Percentiles rank a stretch among this genome's conserved stretches.
phyloP scores from a whole-genome alignment of 2,329 filamentous ascomycete genomes.

The Rutstroemia sp. region DNA sequence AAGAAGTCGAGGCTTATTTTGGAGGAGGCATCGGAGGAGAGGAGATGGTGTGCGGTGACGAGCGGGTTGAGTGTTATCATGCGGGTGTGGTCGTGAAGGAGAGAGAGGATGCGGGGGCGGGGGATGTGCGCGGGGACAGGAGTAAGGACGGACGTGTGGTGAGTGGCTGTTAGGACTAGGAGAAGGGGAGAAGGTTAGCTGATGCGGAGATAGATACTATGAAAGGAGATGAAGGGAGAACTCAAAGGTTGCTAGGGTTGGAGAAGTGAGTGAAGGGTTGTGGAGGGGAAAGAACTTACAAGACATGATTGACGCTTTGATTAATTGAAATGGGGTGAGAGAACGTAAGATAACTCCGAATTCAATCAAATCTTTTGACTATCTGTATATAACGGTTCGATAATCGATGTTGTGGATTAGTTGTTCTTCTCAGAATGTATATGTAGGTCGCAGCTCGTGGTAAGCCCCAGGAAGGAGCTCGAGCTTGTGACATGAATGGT shows the following conservation, averaged over 20 bases:
- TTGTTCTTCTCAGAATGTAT: not conserved
- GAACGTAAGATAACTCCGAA: not conserved
- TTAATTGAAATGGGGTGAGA: not conserved
- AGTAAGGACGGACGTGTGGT: constrained; percentile 46
- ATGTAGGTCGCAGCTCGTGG: not conserved
- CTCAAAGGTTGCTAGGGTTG: too few relatives aligned
- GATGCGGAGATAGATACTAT: not conserved
- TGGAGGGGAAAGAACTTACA: constrained; percentile 15
- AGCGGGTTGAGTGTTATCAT: constrained; percentile 87
- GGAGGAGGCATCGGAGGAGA: not conserved
- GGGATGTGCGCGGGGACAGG: constrained; percentile 61
- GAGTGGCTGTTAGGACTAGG: constrained; percentile 21
- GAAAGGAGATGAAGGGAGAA: not conserved
- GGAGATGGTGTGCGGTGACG: constrained; percentile 40
- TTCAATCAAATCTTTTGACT: not conserved
- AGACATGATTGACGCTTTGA: constrained; percentile 17
- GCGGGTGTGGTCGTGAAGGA: constrained; percentile 67
- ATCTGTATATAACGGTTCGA: not conserved
- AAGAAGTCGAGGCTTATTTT: constrained; percentile 15
- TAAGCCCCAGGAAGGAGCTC: not conserved
- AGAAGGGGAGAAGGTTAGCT: not conserved
- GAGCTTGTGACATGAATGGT: constrained; percentile 1
- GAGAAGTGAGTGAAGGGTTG: not conserved
- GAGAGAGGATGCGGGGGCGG: constrained; percentile 58
- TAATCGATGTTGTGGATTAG: not conserved